Conservation (phyloP, 2,329 filamentous ascomycete genomes). For the Fusarium brevicatenulatum region DNA sequence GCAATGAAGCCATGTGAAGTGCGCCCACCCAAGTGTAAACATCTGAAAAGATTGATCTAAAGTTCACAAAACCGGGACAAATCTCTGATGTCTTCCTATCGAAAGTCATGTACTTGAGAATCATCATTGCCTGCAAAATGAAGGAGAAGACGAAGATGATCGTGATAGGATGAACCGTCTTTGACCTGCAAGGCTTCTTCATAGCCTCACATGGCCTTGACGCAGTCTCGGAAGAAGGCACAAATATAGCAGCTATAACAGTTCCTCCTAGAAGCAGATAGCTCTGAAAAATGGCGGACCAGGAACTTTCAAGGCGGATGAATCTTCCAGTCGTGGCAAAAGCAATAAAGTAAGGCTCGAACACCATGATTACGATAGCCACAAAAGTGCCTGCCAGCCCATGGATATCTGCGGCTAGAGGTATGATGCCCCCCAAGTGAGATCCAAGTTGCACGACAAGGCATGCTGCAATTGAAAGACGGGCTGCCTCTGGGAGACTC, state of each 20-base stretch:
- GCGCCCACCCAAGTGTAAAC: constrained; percentile 28
- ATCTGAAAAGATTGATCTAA: constrained; percentile 24
- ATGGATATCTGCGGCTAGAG: neutral
- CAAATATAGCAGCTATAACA: constrained; percentile 1
- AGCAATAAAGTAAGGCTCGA: constrained; percentile 2
- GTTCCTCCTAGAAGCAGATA: constrained; percentile 16
- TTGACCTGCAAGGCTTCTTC: neutral
- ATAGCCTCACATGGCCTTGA: neutral
- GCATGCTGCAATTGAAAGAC: constrained; percentile 27
- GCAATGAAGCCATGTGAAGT: constrained; percentile 19
- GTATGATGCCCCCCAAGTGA: neutral
- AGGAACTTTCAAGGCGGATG: neutral
- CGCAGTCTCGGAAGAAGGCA: neutral
- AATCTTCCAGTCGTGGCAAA: constrained; percentile 1
- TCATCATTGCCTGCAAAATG: constrained; percentile 24
- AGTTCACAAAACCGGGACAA: constrained; percentile 36
- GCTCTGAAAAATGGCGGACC: neutral
- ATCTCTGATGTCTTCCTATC: neutral
- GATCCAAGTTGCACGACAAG: constrained; percentile 18
- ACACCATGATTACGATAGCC: neutral
- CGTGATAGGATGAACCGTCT: neutral
- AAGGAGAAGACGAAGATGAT: constrained; percentile 10
- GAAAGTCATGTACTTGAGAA: constrained; percentile 20
- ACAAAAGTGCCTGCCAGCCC: constrained; percentile 1
- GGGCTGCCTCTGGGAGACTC: constrained; percentile 18